Evolutionary conservation across 2,329 filamentous ascomycete genomes (phyloP), one percentile per base, ranked within the genome.

Genomic region (Fusarium citri): DNA sequence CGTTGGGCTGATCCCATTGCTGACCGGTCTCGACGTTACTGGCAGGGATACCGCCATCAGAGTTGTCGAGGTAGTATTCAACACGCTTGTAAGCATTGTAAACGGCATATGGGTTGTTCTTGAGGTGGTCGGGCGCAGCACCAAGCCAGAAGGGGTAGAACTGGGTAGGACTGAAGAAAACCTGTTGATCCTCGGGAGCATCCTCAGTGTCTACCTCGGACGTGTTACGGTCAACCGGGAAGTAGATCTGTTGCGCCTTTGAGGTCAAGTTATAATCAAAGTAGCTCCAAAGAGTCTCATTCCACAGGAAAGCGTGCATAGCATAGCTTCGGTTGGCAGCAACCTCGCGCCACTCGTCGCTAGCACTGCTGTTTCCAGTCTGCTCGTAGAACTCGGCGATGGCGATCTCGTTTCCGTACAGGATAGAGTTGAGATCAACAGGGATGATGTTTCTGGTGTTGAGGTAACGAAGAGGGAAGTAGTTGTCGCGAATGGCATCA

Each of bases 141-240:
- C 89, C 89, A 3, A 87, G 86, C 89, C 89, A 92, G 83, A 91
- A 91, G 3, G 90, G 90, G 75, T 89, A 91, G 77, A 89, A 87
- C 75, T 91, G 89, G 1, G 85, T 85, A 11, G 86, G 77, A 61
- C 86, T 79, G 75, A 91, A 90, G 62, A 86, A 74, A 23, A 90
- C 80, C 75, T 91, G 87, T 41, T 86, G 77, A 42, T 85, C 88
- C 2, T 81, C 72, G 6, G 88, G 88, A 0, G 87, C 87, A 14
- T 78, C 80, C 11, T 67, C 64, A n/a, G 61, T 75, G 14, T 80
- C 79, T 8, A 72, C 65, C 5, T 63, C 31, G 7, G 65, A 59
- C 3, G 78, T 72, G 66, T 86, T 84, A 6, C 78, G 72, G 67
- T 89, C 87, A 11, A 77, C 76, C 3, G 84, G 82, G 16, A 87